Conservation (phyloP, 2,329 filamentous ascomycete species). For the Neonectria hederae region DNA sequence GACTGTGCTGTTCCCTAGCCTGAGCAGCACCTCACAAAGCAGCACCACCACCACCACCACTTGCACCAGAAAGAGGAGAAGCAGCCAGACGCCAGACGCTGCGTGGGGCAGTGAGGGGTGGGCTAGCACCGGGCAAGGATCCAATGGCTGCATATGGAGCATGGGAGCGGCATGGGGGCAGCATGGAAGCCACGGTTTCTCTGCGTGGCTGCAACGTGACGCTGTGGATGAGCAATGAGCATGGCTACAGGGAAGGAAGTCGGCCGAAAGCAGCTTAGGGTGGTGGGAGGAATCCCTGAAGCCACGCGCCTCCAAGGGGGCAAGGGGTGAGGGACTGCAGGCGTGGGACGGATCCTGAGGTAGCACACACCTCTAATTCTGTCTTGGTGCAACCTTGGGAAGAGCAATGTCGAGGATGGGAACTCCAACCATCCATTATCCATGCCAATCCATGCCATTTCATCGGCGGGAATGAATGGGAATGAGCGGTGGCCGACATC, state of each 20-base stretch:
- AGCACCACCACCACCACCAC: not conserved
- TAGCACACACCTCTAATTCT: slow-evolving; percentile 16
- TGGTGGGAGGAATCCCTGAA: slow-evolving; percentile 46
- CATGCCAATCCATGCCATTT: slow-evolving; percentile 1
- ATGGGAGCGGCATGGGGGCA: not conserved
- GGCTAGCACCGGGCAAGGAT: slow-evolving; percentile 22
- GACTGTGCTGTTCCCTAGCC: slow-evolving; percentile 12
- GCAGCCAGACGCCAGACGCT: slow-evolving; percentile 23
- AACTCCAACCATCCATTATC: slow-evolving; percentile 9
- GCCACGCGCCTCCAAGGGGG: slow-evolving; percentile 49
- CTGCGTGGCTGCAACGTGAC: slow-evolving; percentile 47
- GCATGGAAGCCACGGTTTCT: slow-evolving; percentile 32
- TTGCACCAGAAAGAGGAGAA: slow-evolving; percentile 14
- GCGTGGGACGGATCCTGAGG: slow-evolving; percentile 20
- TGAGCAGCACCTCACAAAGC: slow-evolving; percentile 4
- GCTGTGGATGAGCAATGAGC: slow-evolving; percentile 39
- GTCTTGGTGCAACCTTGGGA: slow-evolving; percentile 15
- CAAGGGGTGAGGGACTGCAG: slow-evolving; percentile 4
- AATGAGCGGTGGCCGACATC: not conserved
- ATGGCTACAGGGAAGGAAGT: slow-evolving; percentile 40
- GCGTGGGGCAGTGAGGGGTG: slow-evolving; percentile 36
- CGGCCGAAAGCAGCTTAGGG: slow-evolving; percentile 40
- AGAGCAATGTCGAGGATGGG: not conserved
- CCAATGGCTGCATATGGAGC: slow-evolving; percentile 31
- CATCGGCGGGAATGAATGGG: not conserved